These are phyloP conservation scores for Guadua angustifolia DNA, from an alignment of 176 grass and related monocot species.

Conservation along the genomic window DNA sequence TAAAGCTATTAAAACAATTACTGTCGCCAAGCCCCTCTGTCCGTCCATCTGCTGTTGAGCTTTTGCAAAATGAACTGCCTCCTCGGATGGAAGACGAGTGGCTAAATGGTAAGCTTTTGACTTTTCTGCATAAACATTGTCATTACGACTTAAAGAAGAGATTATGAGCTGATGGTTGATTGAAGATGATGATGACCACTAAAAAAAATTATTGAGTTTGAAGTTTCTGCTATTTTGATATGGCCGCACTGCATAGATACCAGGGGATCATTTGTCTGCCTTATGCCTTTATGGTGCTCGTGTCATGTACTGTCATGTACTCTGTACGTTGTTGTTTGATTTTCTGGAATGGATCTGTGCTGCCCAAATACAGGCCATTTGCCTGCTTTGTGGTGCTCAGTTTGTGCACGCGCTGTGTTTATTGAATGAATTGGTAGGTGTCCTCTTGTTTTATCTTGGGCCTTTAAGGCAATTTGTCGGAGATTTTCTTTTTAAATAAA, in stretches of 20 bases:
- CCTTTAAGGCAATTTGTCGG: neutral
- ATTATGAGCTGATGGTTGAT: conserved; percentile 1
- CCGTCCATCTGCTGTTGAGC: conserved; percentile 84
- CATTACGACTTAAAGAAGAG: conserved; percentile 25
- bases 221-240: conserved; percentile 9
- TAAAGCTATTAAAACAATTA: conserved; percentile 64
- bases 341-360: conserved; percentile 17
- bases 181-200: neutral
- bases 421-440: conserved; percentile 12
- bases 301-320: neutral
- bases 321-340: neutral
- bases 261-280: neutral
- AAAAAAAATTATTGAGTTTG: neutral
- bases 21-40: conserved; percentile 77
- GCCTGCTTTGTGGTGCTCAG: conserved; percentile 3
- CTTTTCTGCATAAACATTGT: conserved; percentile 12
- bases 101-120: conserved; percentile 77
- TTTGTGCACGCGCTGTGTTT: neutral
- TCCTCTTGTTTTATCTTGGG: neutral
- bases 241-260: neutral
- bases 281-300: neutral
- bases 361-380: conserved; percentile 4
- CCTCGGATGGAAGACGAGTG: conserved; percentile 96
- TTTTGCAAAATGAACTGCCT: conserved; percentile 90
- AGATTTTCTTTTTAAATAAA: conserved; percentile 20